A percentile compares a stretch with the other conserved stretches of the same genome.
phyloP scores from a whole-genome alignment of 768 basidiomycete species.

The Mycena capillaripes region DNA sequence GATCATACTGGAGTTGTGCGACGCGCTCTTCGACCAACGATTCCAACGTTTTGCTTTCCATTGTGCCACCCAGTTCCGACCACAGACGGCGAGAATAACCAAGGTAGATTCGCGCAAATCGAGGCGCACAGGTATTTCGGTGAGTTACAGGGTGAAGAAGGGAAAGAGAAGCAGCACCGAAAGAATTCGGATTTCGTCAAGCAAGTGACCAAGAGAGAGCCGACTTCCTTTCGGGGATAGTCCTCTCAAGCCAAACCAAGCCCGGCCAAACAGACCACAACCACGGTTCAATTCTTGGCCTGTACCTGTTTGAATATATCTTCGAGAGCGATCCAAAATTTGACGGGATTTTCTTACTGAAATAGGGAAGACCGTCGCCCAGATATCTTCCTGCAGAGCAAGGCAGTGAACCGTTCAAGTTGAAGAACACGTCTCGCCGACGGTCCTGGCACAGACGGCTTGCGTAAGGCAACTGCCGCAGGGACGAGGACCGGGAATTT shows the following conservation, averaged over 20 bases:
- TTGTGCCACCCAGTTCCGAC: conserved; percentile 21
- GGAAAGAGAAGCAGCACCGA: neutral
- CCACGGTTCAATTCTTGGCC: neutral
- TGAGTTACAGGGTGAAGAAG: neutral
- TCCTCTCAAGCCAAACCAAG: neutral
- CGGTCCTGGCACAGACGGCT: conserved; percentile 61
- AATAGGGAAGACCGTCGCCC: no score
- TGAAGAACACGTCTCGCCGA: neutral
- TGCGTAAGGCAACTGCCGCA: conserved; percentile 38
- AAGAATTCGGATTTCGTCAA: conserved; percentile 1
- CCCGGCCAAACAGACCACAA: neutral
- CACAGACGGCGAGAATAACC: neutral
- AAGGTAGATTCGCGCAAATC: neutral
- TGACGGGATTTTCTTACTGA: no score
- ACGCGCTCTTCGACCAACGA: conserved; percentile 60
- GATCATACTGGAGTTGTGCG: conserved; percentile 57
- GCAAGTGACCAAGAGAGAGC: neutral
- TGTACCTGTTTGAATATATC: no score
- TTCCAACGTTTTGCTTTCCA: conserved; percentile 44
- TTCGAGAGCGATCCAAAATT: no score
- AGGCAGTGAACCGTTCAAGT: neutral
- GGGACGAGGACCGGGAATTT: conserved; percentile 39
- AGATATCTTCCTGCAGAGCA: no score
- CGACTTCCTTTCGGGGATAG: neutral
- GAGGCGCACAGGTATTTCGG: neutral